Evolutionary conservation across 257 asterid genomes (phyloP), one percentile per base, ranked within the genome.

Genomic region (Plantago major): DNA sequence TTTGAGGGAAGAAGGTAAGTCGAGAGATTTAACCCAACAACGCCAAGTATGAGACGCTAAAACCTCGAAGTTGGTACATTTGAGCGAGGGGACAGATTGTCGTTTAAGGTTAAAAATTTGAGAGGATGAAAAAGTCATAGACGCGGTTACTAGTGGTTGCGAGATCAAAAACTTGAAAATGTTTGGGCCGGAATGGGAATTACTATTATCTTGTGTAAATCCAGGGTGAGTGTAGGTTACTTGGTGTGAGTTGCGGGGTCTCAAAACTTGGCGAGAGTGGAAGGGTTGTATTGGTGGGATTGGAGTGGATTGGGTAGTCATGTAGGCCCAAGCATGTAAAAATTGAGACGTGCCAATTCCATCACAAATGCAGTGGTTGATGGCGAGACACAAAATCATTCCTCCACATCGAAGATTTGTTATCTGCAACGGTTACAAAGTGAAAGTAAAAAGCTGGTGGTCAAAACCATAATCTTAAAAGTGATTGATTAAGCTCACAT

Each of bases 11-110:
- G 75, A 75, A 0, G 80, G 65, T 15, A 85, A 69, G 16, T 77
- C 82, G 0, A 87, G 74, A 0, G 96, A 74, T 55, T 70, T 79
- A 1, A 78, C 85, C 97, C 97, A 90, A n/a, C 90, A 78, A 0
- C 86, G 89, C 96, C 97, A 90, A 12, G 96, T 85, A 65, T 87
- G 96, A 11, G 84, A 62, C 0, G 97, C 96, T 0, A 90, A 61
- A 7, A 69, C 84, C 60, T 90, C 97, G 11, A 90, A 90, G 58
- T 78, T 59, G 67, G 97, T 81, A 77, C 94, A 86, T 78, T 84
- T 84, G 53, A 79, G 66, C 2, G 84, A 78, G 67, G 93, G 88
- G 13, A 44, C 55, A 40, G 90, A 84, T 14, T 76, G 90, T 55
- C 79, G 65, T 73, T 87, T 90, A n/a, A 90, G 70, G 69, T 71